Evolutionary conservation across 192 early-diverging fungal genomes (phyloP).

Genomic region (Polychytrium aggregatum): DNA sequence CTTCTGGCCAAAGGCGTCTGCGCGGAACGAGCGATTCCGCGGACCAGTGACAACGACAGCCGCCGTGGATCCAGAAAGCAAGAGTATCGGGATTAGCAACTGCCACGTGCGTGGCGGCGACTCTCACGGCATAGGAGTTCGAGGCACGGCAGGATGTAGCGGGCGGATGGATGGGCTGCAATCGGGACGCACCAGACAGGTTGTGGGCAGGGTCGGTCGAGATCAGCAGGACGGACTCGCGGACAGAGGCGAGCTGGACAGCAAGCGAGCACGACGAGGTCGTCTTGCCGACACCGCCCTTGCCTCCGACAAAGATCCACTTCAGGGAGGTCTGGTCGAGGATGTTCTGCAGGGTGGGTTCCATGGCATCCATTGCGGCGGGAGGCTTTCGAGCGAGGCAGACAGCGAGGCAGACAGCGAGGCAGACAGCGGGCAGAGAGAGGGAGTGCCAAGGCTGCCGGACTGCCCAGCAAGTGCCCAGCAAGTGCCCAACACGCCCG

Average conservation of each 20-base stretch:
- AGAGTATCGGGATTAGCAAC: too few species aligned
- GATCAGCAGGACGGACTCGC: slow-evolving; percentile 91
- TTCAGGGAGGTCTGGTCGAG: slow-evolving; percentile 91
- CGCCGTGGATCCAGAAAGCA: not conserved
- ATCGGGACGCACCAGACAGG: slow-evolving; percentile 53
- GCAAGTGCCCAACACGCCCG: too few species aligned
- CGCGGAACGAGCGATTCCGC: not conserved
- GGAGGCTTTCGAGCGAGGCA: too few species aligned
- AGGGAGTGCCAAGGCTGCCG: too few species aligned
- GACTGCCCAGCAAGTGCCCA: too few species aligned
- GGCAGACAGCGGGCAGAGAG: too few species aligned
- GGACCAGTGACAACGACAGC: not conserved
- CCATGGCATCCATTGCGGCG: slow-evolving; percentile 31
- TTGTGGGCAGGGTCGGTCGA: slow-evolving; percentile 99
- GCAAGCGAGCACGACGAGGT: slow-evolving; percentile 79
- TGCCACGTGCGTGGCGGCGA: too few species aligned
- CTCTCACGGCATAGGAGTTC: too few species aligned
- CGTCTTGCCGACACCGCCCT: slow-evolving; percentile 97
- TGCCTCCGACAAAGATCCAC: slow-evolving; percentile 99
- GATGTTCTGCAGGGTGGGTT: slow-evolving; percentile 88
- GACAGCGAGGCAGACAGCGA: too few species aligned
- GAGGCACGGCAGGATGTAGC: too few species aligned
- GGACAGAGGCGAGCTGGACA: slow-evolving; percentile 76
- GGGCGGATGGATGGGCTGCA: too few species aligned
- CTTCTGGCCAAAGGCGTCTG: slow-evolving; percentile 98